Evolutionary conservation across 495 filamentous ascomycete species (phyloP).

Genomic region (Daldinia bambusicola): DNA sequence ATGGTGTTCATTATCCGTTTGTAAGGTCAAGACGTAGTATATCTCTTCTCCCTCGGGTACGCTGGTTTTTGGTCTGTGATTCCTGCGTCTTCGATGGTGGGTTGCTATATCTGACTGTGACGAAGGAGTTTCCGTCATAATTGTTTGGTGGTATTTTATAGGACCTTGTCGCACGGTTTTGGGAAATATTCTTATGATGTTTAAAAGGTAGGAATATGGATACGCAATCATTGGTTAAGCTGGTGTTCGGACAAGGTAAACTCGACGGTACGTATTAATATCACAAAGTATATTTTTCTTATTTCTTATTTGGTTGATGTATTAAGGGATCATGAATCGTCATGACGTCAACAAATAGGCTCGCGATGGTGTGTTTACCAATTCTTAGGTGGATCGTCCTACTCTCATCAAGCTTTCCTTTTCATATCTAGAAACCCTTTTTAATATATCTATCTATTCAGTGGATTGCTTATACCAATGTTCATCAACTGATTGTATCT

Average conservation of each 20-base stretch:
- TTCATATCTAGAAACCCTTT: too few relatives aligned
- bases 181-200: neutral
- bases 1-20: conserved; percentile 8
- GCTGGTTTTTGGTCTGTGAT: conserved; percentile 10
- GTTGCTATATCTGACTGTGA: neutral
- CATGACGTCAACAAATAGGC: conserved; percentile 11
- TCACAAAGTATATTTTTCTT: neutral
- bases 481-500: too few relatives aligned
- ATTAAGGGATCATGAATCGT: neutral
- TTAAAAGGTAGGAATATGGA: too few relatives aligned
- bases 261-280: neutral
- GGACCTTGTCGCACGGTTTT: neutral
- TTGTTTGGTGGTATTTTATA: neutral
- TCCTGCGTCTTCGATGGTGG: conserved; percentile 1
- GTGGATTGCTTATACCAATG: too few relatives aligned
- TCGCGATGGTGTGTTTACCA: neutral
- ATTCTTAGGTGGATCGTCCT: too few relatives aligned
- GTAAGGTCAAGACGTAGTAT: conserved; percentile 21
- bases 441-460: too few relatives aligned
- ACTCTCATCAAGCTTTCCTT: too few relatives aligned
- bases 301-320: neutral
- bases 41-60: conserved; percentile 14
- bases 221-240: neutral
- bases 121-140: neutral
- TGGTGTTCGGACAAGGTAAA: neutral